These are phyloP conservation scores for Saccharomyces hybrid DNA, from an alignment of 1,139 yeast genomes.

Conservation along the genomic window DNA sequence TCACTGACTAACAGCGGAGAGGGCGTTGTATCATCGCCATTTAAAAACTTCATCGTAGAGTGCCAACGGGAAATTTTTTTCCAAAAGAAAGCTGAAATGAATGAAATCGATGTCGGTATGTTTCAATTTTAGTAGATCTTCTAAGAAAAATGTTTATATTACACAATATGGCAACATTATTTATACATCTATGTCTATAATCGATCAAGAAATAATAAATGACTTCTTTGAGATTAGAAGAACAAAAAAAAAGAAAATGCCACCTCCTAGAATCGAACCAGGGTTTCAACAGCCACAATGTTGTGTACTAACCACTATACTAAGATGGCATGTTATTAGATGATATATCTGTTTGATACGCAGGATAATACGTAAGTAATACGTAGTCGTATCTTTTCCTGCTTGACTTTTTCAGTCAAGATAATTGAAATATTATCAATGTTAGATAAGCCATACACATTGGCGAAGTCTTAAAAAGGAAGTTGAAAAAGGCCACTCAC, in stretches of 20 bases:
- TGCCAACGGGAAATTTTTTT: slow-evolving; percentile 31
- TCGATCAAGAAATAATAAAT: background rate
- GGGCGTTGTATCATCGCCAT: background rate
- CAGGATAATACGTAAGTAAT: no score
- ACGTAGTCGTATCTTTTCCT: no score
- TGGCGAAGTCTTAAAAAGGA: no score
- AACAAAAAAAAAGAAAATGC: slow-evolving; percentile 18
- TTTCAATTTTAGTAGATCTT: slow-evolving; percentile 1
- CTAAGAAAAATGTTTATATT: no score
- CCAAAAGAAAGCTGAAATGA: slow-evolving; percentile 32
- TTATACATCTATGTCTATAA: background rate
- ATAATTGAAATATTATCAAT: no score
- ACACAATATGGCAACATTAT: no score
- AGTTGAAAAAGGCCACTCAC: no score
- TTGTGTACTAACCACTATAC: slow-evolving; percentile 40
- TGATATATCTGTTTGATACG: no score
- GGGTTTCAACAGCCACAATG: slow-evolving; percentile 42
- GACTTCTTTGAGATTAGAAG: background rate
- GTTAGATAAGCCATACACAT: no score
- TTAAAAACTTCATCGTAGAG: slow-evolving; percentile 12
- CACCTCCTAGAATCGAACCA: slow-evolving; percentile 40
- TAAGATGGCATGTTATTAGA: slow-evolving; percentile 32
- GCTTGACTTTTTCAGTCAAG: no score
- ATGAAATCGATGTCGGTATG: slow-evolving; percentile 10
- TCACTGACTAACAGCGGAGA: background rate